Evolutionary conservation across 1,284 basidiomycete genomes (phyloP), one percentile per base, ranked within the genome.

Genomic region (Ceratobasidium sp.): DNA sequence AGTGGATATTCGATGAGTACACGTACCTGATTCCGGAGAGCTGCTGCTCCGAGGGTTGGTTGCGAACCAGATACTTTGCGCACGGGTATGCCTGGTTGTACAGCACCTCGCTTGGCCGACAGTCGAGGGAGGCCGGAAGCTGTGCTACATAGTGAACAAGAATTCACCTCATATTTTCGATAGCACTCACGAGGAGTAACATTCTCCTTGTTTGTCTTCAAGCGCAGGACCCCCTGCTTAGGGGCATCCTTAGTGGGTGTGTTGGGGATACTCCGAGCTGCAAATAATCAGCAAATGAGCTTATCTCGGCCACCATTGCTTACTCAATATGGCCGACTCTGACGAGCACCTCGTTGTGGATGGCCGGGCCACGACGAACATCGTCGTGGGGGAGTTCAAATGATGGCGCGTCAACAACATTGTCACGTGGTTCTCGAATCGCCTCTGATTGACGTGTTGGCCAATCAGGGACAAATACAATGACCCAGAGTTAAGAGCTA

Each of bases 201-300:
- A 57, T 75, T 75, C 52, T 66, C 73, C 73, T 75, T 75, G 46
- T 54, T 44, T 27, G 73, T 38, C 73, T 66, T 65, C 20, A 75
- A 30, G 20, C 52, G 73, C 35, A 75, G 62, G 73, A 75, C 73
- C n/a, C 73, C 73, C 62, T 75, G 73, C 50, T 75, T 75, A 52
- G 73, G 73, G 62, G 60, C 73, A 66, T 75, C 73, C 73, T 66
- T 75, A 12, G 73, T 65, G 46, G 60, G 62, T 20, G 62, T 64
- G 38, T 14, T 50, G 54, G 33, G 30, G 33, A 62, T 35, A 38
- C 59, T 12, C 59, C 20, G 30, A 35, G 20, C 33, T 41, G 38
- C 38, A 41, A 41, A 52, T 30, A n/a, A 20, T 52, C n/a, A 52
- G 16, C 50, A 20, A 52, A 52, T 1, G 6, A 16, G 16, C 20